These are phyloP conservation scores for Kluyveromyces sp. DNA, from an alignment of 1,139 yeast genomes.

Conservation along the genomic window DNA sequence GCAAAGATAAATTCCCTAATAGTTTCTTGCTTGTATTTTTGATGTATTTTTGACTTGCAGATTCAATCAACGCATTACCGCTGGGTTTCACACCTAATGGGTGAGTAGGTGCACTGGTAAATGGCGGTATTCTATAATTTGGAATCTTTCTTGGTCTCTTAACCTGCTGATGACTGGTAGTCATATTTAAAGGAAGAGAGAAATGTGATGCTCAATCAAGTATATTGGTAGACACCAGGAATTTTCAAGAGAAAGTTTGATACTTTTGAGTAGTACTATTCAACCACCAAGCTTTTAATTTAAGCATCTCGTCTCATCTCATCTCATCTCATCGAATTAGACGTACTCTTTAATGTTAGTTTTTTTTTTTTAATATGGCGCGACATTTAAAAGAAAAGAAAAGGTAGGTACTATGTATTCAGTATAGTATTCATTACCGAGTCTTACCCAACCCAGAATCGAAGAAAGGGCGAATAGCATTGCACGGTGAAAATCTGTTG, in stretches of 20 bases:
- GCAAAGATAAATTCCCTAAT: constrained; percentile 45
- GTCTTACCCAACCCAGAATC: no score
- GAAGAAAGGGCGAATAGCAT: no score
- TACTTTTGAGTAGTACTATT: no score
- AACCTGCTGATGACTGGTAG: constrained; percentile 7
- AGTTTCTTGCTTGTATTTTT: constrained; percentile 22
- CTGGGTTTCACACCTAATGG: constrained; percentile 71
- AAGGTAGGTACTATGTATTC: no score
- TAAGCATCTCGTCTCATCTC: background rate
- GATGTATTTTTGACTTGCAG: constrained; percentile 25
- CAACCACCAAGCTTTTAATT: no score
- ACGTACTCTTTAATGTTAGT: background rate
- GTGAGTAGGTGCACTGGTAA: constrained; percentile 37
- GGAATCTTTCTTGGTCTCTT: constrained; percentile 11
- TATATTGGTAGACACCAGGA: no score
- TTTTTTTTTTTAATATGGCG: background rate
- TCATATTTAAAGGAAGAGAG: background rate
- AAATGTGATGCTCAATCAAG: no score
- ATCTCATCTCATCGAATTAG: constrained; percentile 3
- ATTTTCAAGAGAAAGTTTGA: no score
- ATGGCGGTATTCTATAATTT: constrained; percentile 13
- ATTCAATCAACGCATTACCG: constrained; percentile 45
- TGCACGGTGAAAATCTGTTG: no score
- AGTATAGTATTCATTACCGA: no score
- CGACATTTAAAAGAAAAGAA: no score